Evolutionary conservation across 306 rosid genomes (phyloP).

Genomic region (Begonia fuchsioides): DNA sequence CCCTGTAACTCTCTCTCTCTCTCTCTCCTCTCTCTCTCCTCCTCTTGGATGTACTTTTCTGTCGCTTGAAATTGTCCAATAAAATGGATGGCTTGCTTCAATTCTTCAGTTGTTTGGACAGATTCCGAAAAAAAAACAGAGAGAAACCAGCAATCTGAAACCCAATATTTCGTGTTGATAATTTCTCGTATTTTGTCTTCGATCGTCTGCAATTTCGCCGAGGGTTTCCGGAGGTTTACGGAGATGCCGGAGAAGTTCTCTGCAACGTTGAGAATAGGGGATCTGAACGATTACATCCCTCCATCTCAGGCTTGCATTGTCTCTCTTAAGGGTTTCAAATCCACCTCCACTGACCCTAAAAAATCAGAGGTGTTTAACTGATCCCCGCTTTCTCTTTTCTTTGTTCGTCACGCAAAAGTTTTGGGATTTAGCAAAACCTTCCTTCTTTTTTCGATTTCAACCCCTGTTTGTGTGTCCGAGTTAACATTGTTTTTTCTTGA

Average conservation of each 20-base stretch:
- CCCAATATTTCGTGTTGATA: too few species aligned
- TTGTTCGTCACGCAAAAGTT: neutral
- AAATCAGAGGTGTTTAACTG: slow-evolving; percentile 37
- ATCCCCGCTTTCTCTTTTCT: neutral
- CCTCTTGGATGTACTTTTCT: too few species aligned
- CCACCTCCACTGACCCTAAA: slow-evolving; percentile 25
- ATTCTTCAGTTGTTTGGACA: too few species aligned
- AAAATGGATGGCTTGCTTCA: too few species aligned
- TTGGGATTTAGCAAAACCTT: neutral
- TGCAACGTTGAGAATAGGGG: slow-evolving; percentile 75
- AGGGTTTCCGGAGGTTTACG: neutral
- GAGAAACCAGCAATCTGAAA: too few species aligned
- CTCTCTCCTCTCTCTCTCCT: neutral
- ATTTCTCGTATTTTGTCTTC: too few species aligned
- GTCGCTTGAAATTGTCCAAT: too few species aligned
- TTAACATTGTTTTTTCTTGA: slow-evolving; percentile 1
- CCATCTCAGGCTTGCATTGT: slow-evolving; percentile 90
- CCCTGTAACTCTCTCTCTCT: neutral
- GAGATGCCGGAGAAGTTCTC: slow-evolving; percentile 87
- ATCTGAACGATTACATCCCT: slow-evolving; percentile 81
- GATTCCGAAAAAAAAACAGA: too few species aligned
- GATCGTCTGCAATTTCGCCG: too few species aligned
- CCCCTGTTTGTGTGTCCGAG: neutral
- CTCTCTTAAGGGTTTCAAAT: slow-evolving; percentile 65
- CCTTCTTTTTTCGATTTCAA: neutral